These are phyloP conservation scores for Alternaria viburni DNA, from an alignment of 2,329 filamentous ascomycete genomes.

Conservation along the genomic window DNA sequence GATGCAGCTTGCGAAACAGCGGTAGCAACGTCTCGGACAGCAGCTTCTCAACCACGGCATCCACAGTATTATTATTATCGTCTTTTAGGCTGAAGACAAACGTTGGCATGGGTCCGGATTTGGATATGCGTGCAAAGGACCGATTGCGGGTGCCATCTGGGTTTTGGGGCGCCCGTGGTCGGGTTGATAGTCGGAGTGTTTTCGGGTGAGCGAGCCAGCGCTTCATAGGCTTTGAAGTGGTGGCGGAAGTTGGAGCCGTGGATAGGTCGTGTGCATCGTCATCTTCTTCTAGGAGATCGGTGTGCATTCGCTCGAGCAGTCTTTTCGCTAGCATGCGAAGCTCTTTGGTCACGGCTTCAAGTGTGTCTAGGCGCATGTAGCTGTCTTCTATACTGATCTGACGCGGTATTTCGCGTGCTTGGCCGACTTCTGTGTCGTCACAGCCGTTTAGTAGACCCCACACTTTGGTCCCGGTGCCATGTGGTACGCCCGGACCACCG, in stretches of 20 bases:
- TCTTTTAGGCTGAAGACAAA: constrained; percentile 73
- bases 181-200: constrained; percentile 80
- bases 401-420: constrained; percentile 73
- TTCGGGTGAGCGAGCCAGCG: constrained; percentile 82
- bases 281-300: constrained; percentile 70
- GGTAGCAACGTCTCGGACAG: constrained; percentile 71
- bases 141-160: constrained; percentile 62
- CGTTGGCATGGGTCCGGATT: constrained; percentile 73
- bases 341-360: constrained; percentile 70
- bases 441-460: constrained; percentile 84
- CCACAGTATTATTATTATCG: constrained; percentile 49
- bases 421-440: constrained; percentile 75
- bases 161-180: constrained; percentile 63
- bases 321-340: constrained; percentile 71
- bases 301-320: constrained; percentile 77
- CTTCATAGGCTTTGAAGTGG: constrained; percentile 16
- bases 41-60: constrained; percentile 69
- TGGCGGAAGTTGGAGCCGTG: not conserved
- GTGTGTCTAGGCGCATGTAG: constrained; percentile 72
- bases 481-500: constrained; percentile 71
- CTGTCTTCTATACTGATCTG: constrained; percentile 97
- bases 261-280: constrained; percentile 32
- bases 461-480: constrained; percentile 72
- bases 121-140: constrained; percentile 73
- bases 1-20: constrained; percentile 77